Evolutionary conservation across 192 early-diverging fungal species (phyloP).

Genomic region (Entomortierella lignicola): DNA sequence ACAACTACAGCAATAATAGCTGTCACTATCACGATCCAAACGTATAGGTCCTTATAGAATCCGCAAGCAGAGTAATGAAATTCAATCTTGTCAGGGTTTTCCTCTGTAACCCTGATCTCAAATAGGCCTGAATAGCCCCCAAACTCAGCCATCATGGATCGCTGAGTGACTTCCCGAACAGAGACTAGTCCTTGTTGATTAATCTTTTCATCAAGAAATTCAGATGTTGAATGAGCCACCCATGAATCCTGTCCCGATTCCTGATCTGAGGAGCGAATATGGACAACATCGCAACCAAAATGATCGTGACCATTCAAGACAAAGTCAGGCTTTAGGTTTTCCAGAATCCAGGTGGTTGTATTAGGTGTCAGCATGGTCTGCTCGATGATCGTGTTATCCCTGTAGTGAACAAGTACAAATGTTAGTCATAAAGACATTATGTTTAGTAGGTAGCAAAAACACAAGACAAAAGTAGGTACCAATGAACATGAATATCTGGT

Average conservation of each 20-base stretch:
- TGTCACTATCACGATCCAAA: slow-evolving; percentile 57
- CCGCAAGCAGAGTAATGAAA: slow-evolving; percentile 63
- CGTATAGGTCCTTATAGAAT: slow-evolving; percentile 58
- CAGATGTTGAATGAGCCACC: neutral
- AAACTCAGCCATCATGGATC: slow-evolving; percentile 72
- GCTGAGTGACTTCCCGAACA: slow-evolving; percentile 67
- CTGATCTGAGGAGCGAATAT: slow-evolving; percentile 27
- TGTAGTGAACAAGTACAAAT: too few relatives aligned
- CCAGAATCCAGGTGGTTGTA: slow-evolving; percentile 65
- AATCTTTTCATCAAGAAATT: neutral
- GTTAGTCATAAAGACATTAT: too few relatives aligned
- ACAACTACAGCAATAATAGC: slow-evolving; percentile 14
- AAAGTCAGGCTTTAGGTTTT: slow-evolving; percentile 64
- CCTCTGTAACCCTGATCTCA: slow-evolving; percentile 51
- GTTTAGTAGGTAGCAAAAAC: neutral
- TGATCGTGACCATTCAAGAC: slow-evolving; percentile 76
- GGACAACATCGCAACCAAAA: slow-evolving; percentile 64
- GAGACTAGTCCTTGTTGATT: neutral
- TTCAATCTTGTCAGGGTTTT: slow-evolving; percentile 5
- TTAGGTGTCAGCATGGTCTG: slow-evolving; percentile 70
- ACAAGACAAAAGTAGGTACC: slow-evolving; percentile 5
- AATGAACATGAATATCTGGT: slow-evolving; percentile 51
- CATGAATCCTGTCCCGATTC: neutral
- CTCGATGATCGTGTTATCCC: slow-evolving; percentile 57
- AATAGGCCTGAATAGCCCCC: slow-evolving; percentile 71